A percentile compares a stretch with the other conserved stretches of the same genome.
Evolutionary conservation across 129 eudicot genomes (phyloP).

Genomic region (Gnaphalium uliginosum): DNA sequence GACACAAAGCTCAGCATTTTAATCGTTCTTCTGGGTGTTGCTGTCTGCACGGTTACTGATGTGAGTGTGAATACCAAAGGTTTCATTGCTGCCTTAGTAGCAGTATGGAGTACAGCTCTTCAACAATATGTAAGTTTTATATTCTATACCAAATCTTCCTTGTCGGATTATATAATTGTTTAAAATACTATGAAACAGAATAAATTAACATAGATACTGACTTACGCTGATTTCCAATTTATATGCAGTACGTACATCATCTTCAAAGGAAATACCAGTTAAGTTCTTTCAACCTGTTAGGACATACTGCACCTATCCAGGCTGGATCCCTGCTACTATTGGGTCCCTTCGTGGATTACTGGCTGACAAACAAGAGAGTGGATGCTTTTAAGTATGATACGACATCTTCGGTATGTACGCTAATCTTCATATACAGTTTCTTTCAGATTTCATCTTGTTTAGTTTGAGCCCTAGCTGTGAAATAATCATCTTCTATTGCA

Average conservation of each 20-base stretch:
- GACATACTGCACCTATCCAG: conserved; percentile 79
- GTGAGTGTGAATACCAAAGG: conserved; percentile 80
- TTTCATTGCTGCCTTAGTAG: conserved; percentile 71
- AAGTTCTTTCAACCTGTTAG: conserved; percentile 71
- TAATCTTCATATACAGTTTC: conserved; percentile 9
- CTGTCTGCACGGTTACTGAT: conserved; percentile 80
- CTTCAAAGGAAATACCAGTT: conserved; percentile 78
- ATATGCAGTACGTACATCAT: conserved; percentile 65
- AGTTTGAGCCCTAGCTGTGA: background rate
- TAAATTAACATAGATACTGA: background rate
- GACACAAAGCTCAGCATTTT: conserved; percentile 74
- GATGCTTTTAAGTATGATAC: conserved; percentile 53
- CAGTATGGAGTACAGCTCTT: conserved; percentile 82
- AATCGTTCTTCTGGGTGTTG: conserved; percentile 73
- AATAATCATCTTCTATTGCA: conserved; percentile 1
- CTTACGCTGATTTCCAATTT: background rate
- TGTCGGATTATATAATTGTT: background rate
- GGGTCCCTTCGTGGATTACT: conserved; percentile 78
- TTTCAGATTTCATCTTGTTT: conserved; percentile 6
- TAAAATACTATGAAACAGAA: background rate
- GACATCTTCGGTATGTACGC: conserved; percentile 52
- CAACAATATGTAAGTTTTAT: conserved; percentile 73
- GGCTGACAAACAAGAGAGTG: conserved; percentile 62
- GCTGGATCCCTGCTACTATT: conserved; percentile 61
- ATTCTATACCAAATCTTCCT: background rate